phyloP scores from a whole-genome alignment of 768 basidiomycete species.

The Psilocybe cyanescens region DNA sequence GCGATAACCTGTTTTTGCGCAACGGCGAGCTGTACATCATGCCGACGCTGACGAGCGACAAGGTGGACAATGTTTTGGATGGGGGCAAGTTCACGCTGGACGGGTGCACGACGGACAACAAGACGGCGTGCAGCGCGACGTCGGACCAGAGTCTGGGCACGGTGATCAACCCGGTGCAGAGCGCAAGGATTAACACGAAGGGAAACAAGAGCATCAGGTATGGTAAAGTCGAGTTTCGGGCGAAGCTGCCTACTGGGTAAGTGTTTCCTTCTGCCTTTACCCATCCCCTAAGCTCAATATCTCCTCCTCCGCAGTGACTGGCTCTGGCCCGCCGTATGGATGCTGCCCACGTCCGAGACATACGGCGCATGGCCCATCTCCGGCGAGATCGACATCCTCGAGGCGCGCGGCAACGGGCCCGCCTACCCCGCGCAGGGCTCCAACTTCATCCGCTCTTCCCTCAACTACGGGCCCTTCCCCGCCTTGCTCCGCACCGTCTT shows the following conservation, averaged over 20 bases:
- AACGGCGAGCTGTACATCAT: conserved; percentile 78
- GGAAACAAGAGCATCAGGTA: conserved; percentile 59
- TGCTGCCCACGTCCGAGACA: conserved; percentile 65
- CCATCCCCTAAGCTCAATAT: conserved; percentile 14
- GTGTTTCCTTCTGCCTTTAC: conserved; percentile 41
- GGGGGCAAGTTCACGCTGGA: conserved; percentile 69
- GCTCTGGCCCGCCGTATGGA: conserved; percentile 81
- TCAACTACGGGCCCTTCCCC: conserved; percentile 70
- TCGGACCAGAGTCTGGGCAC: conserved; percentile 22
- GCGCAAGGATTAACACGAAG: conserved; percentile 73
- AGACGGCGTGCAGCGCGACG: conserved; percentile 22
- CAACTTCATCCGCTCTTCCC: conserved; percentile 59
- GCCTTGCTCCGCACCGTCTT: conserved; percentile 53
- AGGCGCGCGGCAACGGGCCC: conserved; percentile 62
- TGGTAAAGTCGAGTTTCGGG: conserved; percentile 64
- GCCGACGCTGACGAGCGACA: conserved; percentile 77
- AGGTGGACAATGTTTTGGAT: conserved; percentile 53
- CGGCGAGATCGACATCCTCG: conserved; percentile 62
- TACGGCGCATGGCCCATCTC: conserved; percentile 69
- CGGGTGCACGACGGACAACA: conserved; percentile 55
- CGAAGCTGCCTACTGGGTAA: conserved; percentile 60
- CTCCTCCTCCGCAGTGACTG: conserved; percentile 45
- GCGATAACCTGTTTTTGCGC: conserved; percentile 67
- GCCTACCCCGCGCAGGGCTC: conserved; percentile 58
- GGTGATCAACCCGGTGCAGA: conserved; percentile 77